Percentiles rank a stretch among this genome's conserved stretches.
Evolutionary conservation across 2,329 filamentous ascomycete species (phyloP).

Genomic region (Cephalotrichum gorgonifer): DNA sequence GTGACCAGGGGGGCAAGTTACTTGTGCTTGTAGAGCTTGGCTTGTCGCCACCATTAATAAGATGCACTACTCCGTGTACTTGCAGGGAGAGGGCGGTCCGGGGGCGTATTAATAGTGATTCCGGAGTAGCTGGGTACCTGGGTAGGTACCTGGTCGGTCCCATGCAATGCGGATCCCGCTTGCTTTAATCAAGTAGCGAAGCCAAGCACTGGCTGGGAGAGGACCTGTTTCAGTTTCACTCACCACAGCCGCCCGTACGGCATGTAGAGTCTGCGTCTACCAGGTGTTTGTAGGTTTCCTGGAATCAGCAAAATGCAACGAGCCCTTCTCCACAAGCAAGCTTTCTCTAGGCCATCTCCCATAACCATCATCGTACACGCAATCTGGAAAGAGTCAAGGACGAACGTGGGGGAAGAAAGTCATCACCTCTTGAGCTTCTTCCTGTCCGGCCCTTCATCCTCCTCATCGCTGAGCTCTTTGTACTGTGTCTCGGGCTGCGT

Average conservation of each 20-base stretch:
- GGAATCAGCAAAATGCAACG: too few species aligned
- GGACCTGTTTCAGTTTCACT: background rate
- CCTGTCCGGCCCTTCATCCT: conserved; percentile 12
- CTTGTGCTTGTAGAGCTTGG: too few species aligned
- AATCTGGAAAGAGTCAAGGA: background rate
- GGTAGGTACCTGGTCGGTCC: too few species aligned
- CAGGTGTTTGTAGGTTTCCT: too few species aligned
- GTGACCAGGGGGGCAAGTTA: too few species aligned
- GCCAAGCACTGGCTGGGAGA: too few species aligned
- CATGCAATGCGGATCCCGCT: background rate
- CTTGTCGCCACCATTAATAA: too few species aligned
- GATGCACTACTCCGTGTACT: too few species aligned
- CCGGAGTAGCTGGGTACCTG: too few species aligned
- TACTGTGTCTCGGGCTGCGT: conserved; percentile 92
- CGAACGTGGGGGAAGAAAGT: background rate
- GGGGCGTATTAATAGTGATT: background rate
- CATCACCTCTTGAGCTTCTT: conserved; percentile 6
- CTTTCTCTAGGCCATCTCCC: background rate
- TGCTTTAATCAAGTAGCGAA: background rate
- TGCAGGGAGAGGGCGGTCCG: too few species aligned
- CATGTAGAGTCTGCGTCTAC: background rate
- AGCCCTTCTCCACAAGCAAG: background rate
- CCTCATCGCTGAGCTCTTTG: conserved; percentile 6
- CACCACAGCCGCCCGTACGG: background rate
- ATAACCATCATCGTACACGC: background rate